Evolutionary conservation across 2,329 filamentous ascomycete species (phyloP).

Genomic region (Aspergillus sp.): DNA sequence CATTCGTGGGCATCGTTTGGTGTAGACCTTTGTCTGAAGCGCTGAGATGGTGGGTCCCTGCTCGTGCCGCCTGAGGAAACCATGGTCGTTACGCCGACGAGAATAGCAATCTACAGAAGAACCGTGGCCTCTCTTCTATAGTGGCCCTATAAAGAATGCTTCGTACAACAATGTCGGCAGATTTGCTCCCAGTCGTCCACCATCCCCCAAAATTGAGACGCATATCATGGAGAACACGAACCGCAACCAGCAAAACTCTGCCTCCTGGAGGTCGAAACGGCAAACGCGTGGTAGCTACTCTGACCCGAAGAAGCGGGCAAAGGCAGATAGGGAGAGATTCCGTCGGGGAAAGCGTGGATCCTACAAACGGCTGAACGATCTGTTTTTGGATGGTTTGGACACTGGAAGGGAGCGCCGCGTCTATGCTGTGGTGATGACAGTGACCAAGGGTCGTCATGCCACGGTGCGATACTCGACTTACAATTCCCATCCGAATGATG

Average conservation of each 20-base stretch:
- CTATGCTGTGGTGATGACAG: slow-evolving; percentile 6
- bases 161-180: not conserved
- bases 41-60: not conserved
- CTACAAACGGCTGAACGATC: slow-evolving; percentile 7
- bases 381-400: slow-evolving; percentile 8
- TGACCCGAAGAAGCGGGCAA: slow-evolving; percentile 4
- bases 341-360: slow-evolving; percentile 2
- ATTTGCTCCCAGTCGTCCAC: not conserved
- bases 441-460: not conserved
- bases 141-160: not conserved
- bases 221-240: slow-evolving; percentile 1
- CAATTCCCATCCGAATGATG: slow-evolving; percentile 8
- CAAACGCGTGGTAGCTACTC: not conserved
- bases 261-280: slow-evolving; percentile 4
- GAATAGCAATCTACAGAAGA: not conserved
- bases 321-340: slow-evolving; percentile 9
- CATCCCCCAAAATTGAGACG: not conserved
- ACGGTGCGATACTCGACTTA: slow-evolving; percentile 8
- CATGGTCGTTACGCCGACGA: not conserved
- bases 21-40: not conserved
- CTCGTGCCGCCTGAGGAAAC: not conserved
- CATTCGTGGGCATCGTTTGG: not conserved
- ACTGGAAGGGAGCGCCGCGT: slow-evolving; percentile 6
- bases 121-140: not conserved
- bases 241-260: not conserved